Conservation (phyloP, 2,329 filamentous ascomycete genomes). For the Coniochaeta sp. region DNA sequence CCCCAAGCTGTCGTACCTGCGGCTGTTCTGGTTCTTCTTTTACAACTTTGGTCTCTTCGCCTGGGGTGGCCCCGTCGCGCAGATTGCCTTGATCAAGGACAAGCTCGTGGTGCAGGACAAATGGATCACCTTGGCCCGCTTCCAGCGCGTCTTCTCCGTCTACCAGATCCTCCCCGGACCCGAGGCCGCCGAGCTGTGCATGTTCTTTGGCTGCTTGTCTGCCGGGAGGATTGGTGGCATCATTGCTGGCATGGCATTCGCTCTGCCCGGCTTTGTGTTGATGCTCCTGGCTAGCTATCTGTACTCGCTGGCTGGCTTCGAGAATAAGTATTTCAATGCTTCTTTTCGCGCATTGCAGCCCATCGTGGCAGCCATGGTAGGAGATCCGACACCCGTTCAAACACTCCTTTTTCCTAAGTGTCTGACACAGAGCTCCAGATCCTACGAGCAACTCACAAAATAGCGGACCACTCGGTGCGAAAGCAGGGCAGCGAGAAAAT, state of each 20-base stretch:
- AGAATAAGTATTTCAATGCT: slow-evolving; percentile 23
- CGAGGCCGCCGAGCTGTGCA: slow-evolving; percentile 25
- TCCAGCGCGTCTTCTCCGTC: slow-evolving; percentile 26
- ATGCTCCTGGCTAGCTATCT: slow-evolving; percentile 22
- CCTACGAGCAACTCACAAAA: slow-evolving; percentile 19
- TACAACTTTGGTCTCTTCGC: slow-evolving; percentile 27
- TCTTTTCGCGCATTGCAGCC: slow-evolving; percentile 23
- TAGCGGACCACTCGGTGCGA: slow-evolving; percentile 20
- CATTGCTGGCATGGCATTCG: slow-evolving; percentile 21
- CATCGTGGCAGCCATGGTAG: slow-evolving; percentile 23
- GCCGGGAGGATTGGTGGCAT: slow-evolving; percentile 23
- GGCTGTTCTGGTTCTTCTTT: slow-evolving; percentile 28
- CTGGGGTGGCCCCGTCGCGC: slow-evolving; percentile 25
- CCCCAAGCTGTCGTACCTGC: slow-evolving; percentile 18
- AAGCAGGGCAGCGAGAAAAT: slow-evolving; percentile 17
- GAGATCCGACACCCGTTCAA: neutral
- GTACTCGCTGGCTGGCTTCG: slow-evolving; percentile 20
- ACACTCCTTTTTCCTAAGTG: neutral
- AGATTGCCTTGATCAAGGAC: slow-evolving; percentile 27
- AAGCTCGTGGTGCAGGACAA: slow-evolving; percentile 24
- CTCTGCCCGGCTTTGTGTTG: slow-evolving; percentile 21
- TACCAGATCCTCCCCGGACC: slow-evolving; percentile 27
- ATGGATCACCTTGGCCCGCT: slow-evolving; percentile 24
- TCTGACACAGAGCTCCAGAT: slow-evolving; percentile 12
- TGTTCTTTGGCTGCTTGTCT: slow-evolving; percentile 27